Conservation (phyloP, 2,329 filamentous ascomycete species). For the Drechslerella dactyloides region DNA sequence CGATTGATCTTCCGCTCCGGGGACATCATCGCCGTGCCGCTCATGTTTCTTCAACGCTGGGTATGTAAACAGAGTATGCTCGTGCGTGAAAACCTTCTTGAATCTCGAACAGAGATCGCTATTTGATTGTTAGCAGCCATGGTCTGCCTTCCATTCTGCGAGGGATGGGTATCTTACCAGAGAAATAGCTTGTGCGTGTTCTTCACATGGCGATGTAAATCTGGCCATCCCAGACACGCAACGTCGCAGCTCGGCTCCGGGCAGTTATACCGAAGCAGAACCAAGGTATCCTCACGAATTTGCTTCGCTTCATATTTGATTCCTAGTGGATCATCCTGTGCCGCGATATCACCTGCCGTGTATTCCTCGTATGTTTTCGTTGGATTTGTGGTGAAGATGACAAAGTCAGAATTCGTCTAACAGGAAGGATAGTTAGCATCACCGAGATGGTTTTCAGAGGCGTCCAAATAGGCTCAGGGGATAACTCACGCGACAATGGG, state of each 20-base stretch:
- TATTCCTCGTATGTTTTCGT: conserved; percentile 88
- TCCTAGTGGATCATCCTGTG: conserved; percentile 81
- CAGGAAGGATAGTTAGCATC: conserved; percentile 8
- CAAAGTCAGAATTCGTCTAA: conserved; percentile 63
- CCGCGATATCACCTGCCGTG: conserved; percentile 72
- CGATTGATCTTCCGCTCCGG: conserved; percentile 87
- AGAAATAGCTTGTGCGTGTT: conserved; percentile 80
- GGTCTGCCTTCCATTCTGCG: conserved; percentile 11
- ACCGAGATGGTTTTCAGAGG: neutral
- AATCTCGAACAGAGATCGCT: conserved; percentile 87
- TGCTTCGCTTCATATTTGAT: conserved; percentile 88
- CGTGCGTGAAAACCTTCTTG: conserved; percentile 98
- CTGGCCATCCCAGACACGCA: conserved; percentile 80
- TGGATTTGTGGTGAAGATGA: conserved; percentile 88
- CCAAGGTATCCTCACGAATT: conserved; percentile 86
- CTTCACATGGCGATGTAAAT: conserved; percentile 81
- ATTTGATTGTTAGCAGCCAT: conserved; percentile 8
- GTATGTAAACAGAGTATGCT: conserved; percentile 88
- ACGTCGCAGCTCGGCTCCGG: conserved; percentile 84
- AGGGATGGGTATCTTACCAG: conserved; percentile 60
- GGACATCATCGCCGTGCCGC: conserved; percentile 85
- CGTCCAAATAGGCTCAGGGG: neutral
- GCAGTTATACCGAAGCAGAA: conserved; percentile 92
- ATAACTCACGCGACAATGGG: conserved; percentile 82
- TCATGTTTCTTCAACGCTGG: conserved; percentile 85